Conservation (phyloP, 192 early-diverging fungal species). For the Obelidium mucronatum region DNA sequence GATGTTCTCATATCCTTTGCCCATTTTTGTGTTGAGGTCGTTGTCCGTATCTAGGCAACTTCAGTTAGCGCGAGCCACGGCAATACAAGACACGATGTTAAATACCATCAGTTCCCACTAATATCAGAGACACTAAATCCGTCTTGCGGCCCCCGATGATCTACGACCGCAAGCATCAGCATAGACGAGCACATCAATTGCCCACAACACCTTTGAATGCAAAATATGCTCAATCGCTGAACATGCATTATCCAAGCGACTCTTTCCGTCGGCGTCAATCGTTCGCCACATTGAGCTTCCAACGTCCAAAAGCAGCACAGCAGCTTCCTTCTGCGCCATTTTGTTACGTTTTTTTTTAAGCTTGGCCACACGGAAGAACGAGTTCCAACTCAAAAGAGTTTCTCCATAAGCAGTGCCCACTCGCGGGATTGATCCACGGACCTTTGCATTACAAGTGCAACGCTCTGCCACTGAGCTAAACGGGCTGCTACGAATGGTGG, state of each 20-base stretch:
- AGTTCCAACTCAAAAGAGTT: too few relatives aligned
- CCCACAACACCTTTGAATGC: slow-evolving; percentile 54
- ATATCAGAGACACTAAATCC: slow-evolving; percentile 64
- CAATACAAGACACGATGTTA: too few relatives aligned
- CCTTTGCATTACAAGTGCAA: too few relatives aligned
- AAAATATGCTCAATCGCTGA: slow-evolving; percentile 41
- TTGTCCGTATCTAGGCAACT: slow-evolving; percentile 1
- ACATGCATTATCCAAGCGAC: slow-evolving; percentile 37
- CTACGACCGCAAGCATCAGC: slow-evolving; percentile 36
- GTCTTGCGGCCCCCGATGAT: slow-evolving; percentile 71
- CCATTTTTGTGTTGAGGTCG: slow-evolving; percentile 54
- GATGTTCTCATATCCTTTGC: slow-evolving; percentile 53
- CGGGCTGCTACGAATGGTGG: too few relatives aligned
- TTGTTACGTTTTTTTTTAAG: slow-evolving; percentile 2
- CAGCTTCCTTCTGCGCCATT: slow-evolving; percentile 60
- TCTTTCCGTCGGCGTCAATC: slow-evolving; percentile 35
- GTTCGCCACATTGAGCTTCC: slow-evolving; percentile 50
- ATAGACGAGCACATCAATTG: too few relatives aligned
- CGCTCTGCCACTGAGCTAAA: too few relatives aligned
- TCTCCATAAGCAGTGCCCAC: too few relatives aligned
- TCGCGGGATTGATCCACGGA: too few relatives aligned
- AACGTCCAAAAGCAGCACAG: slow-evolving; percentile 61
- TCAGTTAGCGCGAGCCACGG: too few relatives aligned
- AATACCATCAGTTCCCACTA: slow-evolving; percentile 65
- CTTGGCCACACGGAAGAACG: background rate